Percentiles rank a stretch among this genome's conserved stretches.
Evolutionary conservation across 768 basidiomycete genomes (phyloP).

Genomic region (Suillus ampliporus): DNA sequence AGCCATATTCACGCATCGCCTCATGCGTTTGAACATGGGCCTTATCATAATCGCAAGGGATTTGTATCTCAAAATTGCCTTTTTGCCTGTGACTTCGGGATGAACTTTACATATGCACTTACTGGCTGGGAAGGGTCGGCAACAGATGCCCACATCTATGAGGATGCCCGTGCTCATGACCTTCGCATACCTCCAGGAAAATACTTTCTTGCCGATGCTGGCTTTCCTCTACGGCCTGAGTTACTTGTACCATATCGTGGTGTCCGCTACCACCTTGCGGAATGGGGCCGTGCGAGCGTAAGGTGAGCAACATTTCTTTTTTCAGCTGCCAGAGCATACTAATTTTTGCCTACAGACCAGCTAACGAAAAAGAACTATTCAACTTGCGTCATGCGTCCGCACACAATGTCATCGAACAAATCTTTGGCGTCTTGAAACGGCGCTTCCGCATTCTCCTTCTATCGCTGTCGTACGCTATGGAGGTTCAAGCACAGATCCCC

Average conservation of each 20-base stretch:
- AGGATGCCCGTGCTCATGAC: slow-evolving; percentile 15
- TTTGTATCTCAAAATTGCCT: slow-evolving; percentile 22
- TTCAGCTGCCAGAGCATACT: too few species aligned
- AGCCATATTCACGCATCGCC: slow-evolving; percentile 8
- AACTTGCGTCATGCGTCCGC: slow-evolving; percentile 47
- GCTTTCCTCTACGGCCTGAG: slow-evolving; percentile 21
- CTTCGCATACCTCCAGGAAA: slow-evolving; percentile 18
- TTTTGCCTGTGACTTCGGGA: slow-evolving; percentile 19
- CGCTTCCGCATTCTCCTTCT: slow-evolving; percentile 23
- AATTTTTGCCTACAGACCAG: slow-evolving; percentile 29
- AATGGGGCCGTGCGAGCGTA: slow-evolving; percentile 31
- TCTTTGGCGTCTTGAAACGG: slow-evolving; percentile 36
- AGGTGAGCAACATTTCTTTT: slow-evolving; percentile 5
- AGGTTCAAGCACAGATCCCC: slow-evolving; percentile 28
- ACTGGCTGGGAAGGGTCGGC: slow-evolving; percentile 26
- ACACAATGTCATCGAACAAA: slow-evolving; percentile 43
- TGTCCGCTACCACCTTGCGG: slow-evolving; percentile 43
- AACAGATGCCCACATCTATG: slow-evolving; percentile 15
- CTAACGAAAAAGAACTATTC: slow-evolving; percentile 45
- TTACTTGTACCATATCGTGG: slow-evolving; percentile 44
- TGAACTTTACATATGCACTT: slow-evolving; percentile 20
- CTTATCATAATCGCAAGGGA: slow-evolving; percentile 22
- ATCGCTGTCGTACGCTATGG: slow-evolving; percentile 21
- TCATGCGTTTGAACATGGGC: not conserved
- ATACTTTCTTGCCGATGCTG: slow-evolving; percentile 23